phyloP scores from a whole-genome alignment of 305 asterid species.

The Fraxinus platypoda region DNA sequence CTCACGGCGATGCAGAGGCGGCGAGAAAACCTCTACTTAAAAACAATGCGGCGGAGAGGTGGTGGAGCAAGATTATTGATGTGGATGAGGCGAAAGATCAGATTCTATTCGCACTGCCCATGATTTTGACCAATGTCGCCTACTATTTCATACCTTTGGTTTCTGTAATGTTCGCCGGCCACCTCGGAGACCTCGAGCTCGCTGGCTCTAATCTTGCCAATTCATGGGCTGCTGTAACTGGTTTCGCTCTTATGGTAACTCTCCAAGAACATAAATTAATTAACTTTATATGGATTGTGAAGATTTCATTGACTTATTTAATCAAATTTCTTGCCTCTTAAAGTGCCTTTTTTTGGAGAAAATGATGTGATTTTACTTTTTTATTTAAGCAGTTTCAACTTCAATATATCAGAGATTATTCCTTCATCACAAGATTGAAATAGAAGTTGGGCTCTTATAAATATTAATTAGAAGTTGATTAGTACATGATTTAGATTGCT shows the following conservation, averaged over 20 bases:
- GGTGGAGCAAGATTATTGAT: slow-evolving; percentile 46
- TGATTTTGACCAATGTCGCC: slow-evolving; percentile 56
- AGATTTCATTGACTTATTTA: neutral
- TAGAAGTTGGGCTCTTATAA: neutral
- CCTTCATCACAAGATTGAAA: neutral
- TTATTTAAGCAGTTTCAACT: neutral
- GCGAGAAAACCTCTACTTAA: slow-evolving; percentile 27
- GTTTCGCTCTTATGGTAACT: slow-evolving; percentile 56
- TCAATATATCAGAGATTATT: neutral
- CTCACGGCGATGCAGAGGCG: slow-evolving; percentile 22
- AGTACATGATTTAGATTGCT: neutral
- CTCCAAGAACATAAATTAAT: neutral
- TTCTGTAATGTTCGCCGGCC: slow-evolving; percentile 89
- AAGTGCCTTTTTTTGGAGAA: neutral
- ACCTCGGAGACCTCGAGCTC: slow-evolving; percentile 63
- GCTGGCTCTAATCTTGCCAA: slow-evolving; percentile 71
- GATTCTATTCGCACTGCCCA: slow-evolving; percentile 49
- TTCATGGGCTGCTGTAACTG: slow-evolving; percentile 73
- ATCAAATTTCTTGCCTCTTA: neutral
- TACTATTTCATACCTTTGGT: slow-evolving; percentile 59
- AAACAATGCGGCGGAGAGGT: slow-evolving; percentile 23
- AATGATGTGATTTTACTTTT: neutral
- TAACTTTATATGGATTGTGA: neutral
- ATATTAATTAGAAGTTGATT: neutral
- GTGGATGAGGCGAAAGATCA: slow-evolving; percentile 64